Evolutionary conservation across 2,329 filamentous ascomycete genomes (phyloP).

Genomic region (Diaporthe ampelina): DNA sequence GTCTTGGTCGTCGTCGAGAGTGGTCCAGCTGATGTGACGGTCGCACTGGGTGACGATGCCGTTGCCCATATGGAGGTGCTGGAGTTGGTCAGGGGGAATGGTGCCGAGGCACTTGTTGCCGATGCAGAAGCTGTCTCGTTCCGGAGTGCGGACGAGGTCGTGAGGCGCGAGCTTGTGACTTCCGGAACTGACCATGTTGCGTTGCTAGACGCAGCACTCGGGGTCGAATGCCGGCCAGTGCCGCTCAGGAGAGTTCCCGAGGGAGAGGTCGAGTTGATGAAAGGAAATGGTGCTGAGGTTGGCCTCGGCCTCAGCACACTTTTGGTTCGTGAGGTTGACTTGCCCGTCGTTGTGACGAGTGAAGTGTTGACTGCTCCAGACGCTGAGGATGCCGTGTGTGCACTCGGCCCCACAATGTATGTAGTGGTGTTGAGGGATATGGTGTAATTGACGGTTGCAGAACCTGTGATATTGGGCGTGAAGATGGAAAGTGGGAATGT

Average conservation of each 20-base stretch:
- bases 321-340: background rate
- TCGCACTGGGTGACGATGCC: background rate
- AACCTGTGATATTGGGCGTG: background rate
- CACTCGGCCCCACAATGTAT: too few relatives aligned
- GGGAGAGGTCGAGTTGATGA: conserved; percentile 10
- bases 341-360: conserved; percentile 5
- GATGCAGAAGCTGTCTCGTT: background rate
- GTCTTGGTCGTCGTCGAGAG: conserved; percentile 2
- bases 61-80: background rate
- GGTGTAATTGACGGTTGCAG: background rate
- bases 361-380: conserved; percentile 1
- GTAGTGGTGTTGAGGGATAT: background rate
- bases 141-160: background rate
- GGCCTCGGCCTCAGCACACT: background rate
- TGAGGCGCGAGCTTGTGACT: background rate
- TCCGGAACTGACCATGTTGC: background rate
- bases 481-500: conserved; percentile 24
- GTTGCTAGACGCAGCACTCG: background rate
- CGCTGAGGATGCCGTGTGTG: background rate
- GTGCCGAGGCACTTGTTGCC: background rate
- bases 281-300: background rate
- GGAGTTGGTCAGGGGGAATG: conserved; percentile 25
- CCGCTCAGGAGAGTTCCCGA: background rate
- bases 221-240: background rate
- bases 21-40: conserved; percentile 5